Evolutionary conservation across 2,329 filamentous ascomycete genomes (phyloP), one percentile per base, ranked within the genome.

Genomic region (Pseudogymnoascus sp.): DNA sequence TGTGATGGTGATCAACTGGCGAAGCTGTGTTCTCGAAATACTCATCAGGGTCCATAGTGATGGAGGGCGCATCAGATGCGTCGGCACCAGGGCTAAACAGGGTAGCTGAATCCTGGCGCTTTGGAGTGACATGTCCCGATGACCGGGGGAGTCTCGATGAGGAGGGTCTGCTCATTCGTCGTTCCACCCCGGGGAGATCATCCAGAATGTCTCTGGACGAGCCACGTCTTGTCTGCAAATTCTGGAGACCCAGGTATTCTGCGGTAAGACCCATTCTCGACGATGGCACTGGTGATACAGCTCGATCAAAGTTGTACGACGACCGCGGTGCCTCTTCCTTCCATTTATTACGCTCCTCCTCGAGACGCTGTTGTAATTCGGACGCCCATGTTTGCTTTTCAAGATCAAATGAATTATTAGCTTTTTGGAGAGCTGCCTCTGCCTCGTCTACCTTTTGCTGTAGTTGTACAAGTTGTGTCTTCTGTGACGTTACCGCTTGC

Each of bases 381-480:
- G 79, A 75, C 67, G 88, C 85, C 74, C 78, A 82, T 1, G 79
- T 69, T 68, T 83, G 82, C 69, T 82, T 85, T 69, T 88, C 85
- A 57, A 82, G 81, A 38, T 82, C 79, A 15, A 85, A 76, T 9
- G 86, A 80, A 62, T 79, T 78, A 64, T 79, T 79, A 1, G 82
- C 76, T 62, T 89, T 83, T 28, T 82, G 76, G 1, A 92, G 78
- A 4, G 87, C 84, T 8, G 83, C 78, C 70, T 95, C 83, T 8
- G 87, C 80, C 66, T 88, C 82, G 67, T 88, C 83, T 21, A 87
- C 81, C n/a, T 84, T 83, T 64, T 82, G 82, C 66, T 86, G 85
- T 2, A 96, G 77, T 15, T 81, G 77, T 53, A 86, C 83, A 26
- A 89, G 74, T 66, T 87, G 81, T 3, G 80, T 77, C 62, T 83